Percentiles rank a stretch among this genome's conserved stretches.
Evolutionary conservation across 176 grass and related monocot genomes (phyloP).

Genomic region (Zizania latifolia): DNA sequence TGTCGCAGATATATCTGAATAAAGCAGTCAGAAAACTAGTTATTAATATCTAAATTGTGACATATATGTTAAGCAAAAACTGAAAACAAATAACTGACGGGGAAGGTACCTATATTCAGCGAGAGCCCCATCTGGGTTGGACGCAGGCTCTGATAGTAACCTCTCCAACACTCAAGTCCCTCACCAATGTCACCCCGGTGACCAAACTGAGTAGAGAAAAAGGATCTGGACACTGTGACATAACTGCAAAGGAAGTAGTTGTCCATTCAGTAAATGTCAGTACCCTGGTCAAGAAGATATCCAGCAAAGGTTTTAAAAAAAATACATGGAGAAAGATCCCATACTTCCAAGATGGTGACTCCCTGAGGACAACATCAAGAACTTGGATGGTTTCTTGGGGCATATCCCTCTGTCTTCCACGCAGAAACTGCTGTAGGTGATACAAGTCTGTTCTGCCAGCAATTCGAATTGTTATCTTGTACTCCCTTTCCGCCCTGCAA

Average conservation of each 20-base stretch:
- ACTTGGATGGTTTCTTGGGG: constrained; percentile 84
- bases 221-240: constrained; percentile 62
- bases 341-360: constrained; percentile 64
- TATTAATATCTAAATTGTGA: neutral
- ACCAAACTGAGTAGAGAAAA: constrained; percentile 68
- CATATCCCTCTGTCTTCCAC: constrained; percentile 58
- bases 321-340: neutral
- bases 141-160: constrained; percentile 86
- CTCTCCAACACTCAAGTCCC: constrained; percentile 87
- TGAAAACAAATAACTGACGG: neutral
- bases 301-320: neutral
- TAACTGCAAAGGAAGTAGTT: constrained; percentile 42
- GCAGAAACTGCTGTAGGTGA: constrained; percentile 55
- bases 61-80: neutral
- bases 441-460: constrained; percentile 57
- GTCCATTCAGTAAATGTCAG: neutral
- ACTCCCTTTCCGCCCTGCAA: constrained; percentile 55
- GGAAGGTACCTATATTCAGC: constrained; percentile 58
- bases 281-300: neutral
- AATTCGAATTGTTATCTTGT: constrained; percentile 63
- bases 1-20: constrained; percentile 79
- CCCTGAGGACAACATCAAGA: constrained; percentile 85
- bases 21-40: neutral
- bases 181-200: constrained; percentile 54
- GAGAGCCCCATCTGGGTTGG: constrained; percentile 88